Evolutionary conservation across 371 early-diverging fungal genomes (phyloP).

Genomic region (Mucor saturninus): DNA sequence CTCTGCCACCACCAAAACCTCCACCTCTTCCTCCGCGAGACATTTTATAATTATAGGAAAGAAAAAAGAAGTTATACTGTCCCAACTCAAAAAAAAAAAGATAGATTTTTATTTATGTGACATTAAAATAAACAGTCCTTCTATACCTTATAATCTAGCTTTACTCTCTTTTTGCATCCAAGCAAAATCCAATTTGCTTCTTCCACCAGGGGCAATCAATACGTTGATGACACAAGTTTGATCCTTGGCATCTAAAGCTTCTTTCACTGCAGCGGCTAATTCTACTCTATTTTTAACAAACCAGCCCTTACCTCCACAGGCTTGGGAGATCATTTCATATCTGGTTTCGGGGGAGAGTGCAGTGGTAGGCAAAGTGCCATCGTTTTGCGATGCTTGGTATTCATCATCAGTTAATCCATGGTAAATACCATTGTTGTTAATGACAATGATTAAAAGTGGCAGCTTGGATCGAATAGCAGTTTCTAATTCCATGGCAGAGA

Average conservation of each 20-base stretch:
- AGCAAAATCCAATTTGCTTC: constrained; percentile 41
- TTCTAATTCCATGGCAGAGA: constrained; percentile 84
- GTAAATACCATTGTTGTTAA: constrained; percentile 86
- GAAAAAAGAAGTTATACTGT: neutral
- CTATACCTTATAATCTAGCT: constrained; percentile 22
- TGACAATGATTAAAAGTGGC: constrained; percentile 72
- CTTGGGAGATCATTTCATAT: constrained; percentile 70
- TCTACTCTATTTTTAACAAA: constrained; percentile 66
- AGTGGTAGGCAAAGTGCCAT: constrained; percentile 61
- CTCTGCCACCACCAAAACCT: constrained; percentile 44
- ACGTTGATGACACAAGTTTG: constrained; percentile 55
- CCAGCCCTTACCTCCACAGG: constrained; percentile 73
- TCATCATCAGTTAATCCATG: constrained; percentile 63
- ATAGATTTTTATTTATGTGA: constrained; percentile 4
- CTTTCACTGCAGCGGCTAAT: constrained; percentile 57
- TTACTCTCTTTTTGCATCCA: constrained; percentile 34
- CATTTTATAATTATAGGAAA: constrained; percentile 22
- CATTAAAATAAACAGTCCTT: constrained; percentile 1
- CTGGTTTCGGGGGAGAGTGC: constrained; percentile 69
- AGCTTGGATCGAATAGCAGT: constrained; percentile 72
- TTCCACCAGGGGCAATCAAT: constrained; percentile 55
- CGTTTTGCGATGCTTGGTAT: constrained; percentile 35
- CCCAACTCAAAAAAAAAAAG: neutral
- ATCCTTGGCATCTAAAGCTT: constrained; percentile 47
- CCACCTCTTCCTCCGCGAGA: constrained; percentile 51